Evolutionary conservation across 768 basidiomycete species (phyloP).

Genomic region (Hygrophorus russula): DNA sequence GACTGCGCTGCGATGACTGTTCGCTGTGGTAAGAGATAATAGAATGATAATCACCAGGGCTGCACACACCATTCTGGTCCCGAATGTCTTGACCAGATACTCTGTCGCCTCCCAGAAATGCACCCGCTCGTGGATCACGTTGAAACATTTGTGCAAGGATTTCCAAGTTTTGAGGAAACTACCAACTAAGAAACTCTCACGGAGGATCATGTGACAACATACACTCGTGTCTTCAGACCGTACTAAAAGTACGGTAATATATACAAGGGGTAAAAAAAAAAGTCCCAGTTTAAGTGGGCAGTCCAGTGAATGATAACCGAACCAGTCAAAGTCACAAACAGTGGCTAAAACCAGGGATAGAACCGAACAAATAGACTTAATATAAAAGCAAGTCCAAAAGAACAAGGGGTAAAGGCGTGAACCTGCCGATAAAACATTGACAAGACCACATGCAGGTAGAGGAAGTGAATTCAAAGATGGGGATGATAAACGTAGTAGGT

Average conservation of each 20-base stretch:
- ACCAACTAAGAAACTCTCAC: not conserved
- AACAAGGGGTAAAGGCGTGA: too few species aligned
- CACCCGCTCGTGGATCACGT: conserved; percentile 85
- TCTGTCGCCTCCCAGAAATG: conserved; percentile 89
- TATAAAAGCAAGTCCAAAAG: not conserved
- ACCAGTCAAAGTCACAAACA: conserved; percentile 1
- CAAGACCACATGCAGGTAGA: not conserved
- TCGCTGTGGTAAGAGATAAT: conserved; percentile 6
- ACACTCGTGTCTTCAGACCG: too few species aligned
- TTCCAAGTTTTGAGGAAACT: not conserved
- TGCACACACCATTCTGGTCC: conserved; percentile 83
- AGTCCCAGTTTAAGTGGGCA: not conserved
- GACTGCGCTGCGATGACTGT: conserved; percentile 90
- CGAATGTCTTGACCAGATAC: conserved; percentile 92
- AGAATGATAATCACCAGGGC: conserved; percentile 1
- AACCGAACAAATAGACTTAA: not conserved
- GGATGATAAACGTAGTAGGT: not conserved
- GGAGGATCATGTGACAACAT: not conserved
- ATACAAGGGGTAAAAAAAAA: not conserved
- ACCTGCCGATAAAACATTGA: not conserved
- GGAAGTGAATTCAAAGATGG: not conserved
- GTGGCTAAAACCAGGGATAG: not conserved
- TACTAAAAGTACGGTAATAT: too few species aligned
- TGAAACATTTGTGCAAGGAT: conserved; percentile 51
- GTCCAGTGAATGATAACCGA: not conserved